Conservation (phyloP, 2,329 filamentous ascomycete genomes). For the Chrysoporthe austroafricana region DNA sequence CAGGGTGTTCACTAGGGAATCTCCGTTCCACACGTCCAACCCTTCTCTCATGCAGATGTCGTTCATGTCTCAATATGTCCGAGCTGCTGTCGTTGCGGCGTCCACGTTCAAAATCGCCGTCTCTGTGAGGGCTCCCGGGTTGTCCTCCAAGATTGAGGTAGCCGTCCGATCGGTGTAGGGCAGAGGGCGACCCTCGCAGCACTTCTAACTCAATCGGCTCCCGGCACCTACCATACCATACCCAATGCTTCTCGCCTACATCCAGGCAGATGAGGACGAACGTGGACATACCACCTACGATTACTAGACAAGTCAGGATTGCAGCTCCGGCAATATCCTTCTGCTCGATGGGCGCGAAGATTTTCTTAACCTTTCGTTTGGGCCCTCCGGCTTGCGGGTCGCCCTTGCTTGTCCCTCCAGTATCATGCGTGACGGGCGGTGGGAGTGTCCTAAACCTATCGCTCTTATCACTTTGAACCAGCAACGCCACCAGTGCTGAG, state of each 20-base stretch:
- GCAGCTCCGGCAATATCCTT: background rate
- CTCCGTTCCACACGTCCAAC: background rate
- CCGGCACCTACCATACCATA: background rate
- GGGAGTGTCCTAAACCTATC: slow-evolving; percentile 24
- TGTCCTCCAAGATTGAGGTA: background rate
- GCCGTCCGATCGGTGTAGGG: background rate
- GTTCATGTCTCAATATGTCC: background rate
- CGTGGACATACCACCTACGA: background rate
- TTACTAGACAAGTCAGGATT: background rate
- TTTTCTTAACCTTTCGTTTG: background rate
- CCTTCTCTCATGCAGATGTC: background rate
- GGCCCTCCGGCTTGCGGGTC: background rate
- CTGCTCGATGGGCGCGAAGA: background rate
- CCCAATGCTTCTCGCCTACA: background rate
- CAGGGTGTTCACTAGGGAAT: background rate
- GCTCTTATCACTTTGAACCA: slow-evolving; percentile 48
- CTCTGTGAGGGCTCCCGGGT: background rate
- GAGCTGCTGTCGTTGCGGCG: background rate
- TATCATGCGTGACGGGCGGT: slow-evolving; percentile 6
- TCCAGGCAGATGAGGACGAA: background rate
- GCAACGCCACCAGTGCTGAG: slow-evolving; percentile 53
- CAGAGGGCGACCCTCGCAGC: background rate
- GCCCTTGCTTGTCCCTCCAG: slow-evolving; percentile 14
- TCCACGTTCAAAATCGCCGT: background rate
- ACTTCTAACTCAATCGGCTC: background rate